phyloP scores from a whole-genome alignment of 495 filamentous ascomycete species.

The Hypoxylon lenormandii region DNA sequence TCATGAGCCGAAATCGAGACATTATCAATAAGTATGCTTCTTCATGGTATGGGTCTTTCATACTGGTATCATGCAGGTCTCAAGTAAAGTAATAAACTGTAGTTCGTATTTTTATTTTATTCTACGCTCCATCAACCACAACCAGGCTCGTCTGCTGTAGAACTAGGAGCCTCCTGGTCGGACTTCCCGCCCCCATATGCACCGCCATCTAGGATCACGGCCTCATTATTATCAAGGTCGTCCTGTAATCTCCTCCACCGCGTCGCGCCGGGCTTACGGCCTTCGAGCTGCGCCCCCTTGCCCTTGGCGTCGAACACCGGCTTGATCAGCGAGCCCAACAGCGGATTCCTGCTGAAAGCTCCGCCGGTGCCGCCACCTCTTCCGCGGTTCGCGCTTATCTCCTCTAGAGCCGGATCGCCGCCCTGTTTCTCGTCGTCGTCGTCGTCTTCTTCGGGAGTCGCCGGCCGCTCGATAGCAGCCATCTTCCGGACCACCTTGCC shows the following conservation, averaged over 20 bases:
- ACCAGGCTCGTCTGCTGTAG: constrained; percentile 54
- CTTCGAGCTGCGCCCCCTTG: constrained; percentile 57
- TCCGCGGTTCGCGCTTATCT: constrained; percentile 47
- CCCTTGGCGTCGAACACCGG: constrained; percentile 76
- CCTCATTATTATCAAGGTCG: constrained; percentile 88
- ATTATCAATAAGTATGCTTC: constrained; percentile 18
- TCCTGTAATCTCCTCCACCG: constrained; percentile 93
- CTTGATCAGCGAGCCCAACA: constrained; percentile 81
- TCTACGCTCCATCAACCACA: constrained; percentile 30
- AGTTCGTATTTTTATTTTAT: not conserved
- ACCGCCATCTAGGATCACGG: constrained; percentile 89
- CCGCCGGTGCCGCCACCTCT: constrained; percentile 57
- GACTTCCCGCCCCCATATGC: constrained; percentile 70
- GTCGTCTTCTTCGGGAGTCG: constrained; percentile 62
- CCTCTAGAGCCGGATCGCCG: constrained; percentile 22
- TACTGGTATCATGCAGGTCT: not conserved
- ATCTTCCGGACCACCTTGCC: constrained; percentile 81
- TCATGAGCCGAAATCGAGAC: constrained; percentile 4
- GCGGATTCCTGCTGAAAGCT: constrained; percentile 84
- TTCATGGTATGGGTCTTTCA: not conserved
- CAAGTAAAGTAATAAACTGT: not conserved
- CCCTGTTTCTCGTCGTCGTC: no score
- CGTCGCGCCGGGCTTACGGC: constrained; percentile 59
- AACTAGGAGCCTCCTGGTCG: constrained; percentile 1
- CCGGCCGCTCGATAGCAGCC: constrained; percentile 68